Conservation (phyloP, 495 filamentous ascomycete genomes). For the Friedmanniomyces endolithicus region DNA sequence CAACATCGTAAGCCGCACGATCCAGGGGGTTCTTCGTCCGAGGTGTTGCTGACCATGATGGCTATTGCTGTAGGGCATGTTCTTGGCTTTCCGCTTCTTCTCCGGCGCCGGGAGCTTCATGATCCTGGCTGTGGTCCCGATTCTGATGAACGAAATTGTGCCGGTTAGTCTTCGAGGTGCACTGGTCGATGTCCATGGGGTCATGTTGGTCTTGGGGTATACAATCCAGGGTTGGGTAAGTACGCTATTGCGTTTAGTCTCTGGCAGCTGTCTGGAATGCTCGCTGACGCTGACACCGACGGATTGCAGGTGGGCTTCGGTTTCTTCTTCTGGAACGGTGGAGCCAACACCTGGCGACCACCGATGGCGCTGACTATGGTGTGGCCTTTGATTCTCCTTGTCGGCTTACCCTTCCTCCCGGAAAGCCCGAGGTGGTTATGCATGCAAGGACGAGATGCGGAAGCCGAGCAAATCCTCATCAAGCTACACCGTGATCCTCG, state of each 20-base stretch:
- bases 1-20: conserved; percentile 18
- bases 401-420: conserved; percentile 22
- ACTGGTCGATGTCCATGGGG: conserved; percentile 17
- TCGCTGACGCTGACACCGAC: no score
- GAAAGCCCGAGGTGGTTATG: conserved; percentile 25
- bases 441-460: conserved; percentile 23
- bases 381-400: conserved; percentile 11
- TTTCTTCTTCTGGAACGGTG: conserved; percentile 24
- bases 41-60: no score
- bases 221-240: conserved; percentile 18
- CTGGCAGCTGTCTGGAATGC: no score
- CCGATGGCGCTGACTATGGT: conserved; percentile 14
- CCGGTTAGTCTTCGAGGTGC: conserved; percentile 16
- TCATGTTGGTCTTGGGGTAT: conserved; percentile 19
- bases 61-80: conserved; percentile 18
- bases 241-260: background rate
- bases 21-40: no score
- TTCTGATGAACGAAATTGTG: conserved; percentile 17
- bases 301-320: background rate
- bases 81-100: conserved; percentile 38
- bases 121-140: conserved; percentile 20
- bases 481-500: conserved; percentile 15
- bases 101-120: conserved; percentile 30
- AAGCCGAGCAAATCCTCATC: conserved; percentile 21
- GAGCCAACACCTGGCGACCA: background rate